Percentiles rank a stretch among this genome's conserved stretches.
Evolutionary conservation across 306 rosid genomes (phyloP).

Genomic region (Neltuma alba): DNA sequence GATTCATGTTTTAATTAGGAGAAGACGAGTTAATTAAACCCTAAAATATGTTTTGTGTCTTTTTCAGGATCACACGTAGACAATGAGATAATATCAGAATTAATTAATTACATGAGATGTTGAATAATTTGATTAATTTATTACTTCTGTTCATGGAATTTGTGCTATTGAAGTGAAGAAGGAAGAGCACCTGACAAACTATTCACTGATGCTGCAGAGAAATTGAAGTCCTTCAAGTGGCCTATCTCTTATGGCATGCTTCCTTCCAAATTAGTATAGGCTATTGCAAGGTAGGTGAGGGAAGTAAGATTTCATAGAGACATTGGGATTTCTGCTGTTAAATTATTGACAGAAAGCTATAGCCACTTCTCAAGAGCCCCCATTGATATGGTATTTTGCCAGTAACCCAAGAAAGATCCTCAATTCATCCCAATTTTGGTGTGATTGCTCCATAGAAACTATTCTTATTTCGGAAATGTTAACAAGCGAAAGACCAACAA

Average conservation of each 20-base stretch:
- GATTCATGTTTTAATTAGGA: too few relatives aligned
- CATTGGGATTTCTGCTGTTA: neutral
- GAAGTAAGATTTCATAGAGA: neutral
- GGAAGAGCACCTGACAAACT: neutral
- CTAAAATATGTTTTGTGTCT: too few relatives aligned
- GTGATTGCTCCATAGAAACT: too few relatives aligned
- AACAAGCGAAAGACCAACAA: conserved; percentile 25
- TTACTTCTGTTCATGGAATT: too few relatives aligned
- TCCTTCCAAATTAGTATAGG: neutral
- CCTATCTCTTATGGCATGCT: neutral
- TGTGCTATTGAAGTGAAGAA: neutral
- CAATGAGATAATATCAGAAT: too few relatives aligned
- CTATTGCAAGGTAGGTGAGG: neutral
- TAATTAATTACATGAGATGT: too few relatives aligned
- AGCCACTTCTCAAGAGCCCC: neutral
- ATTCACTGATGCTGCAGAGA: neutral
- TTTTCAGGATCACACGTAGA: too few relatives aligned
- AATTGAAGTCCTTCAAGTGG: neutral
- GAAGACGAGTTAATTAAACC: too few relatives aligned
- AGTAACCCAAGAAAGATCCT: too few relatives aligned
- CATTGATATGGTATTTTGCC: neutral
- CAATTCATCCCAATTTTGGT: too few relatives aligned
- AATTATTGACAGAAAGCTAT: too few relatives aligned
- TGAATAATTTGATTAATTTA: too few relatives aligned
- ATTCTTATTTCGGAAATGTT: neutral